A percentile compares a stretch with the other conserved stretches of the same genome.
phyloP scores from a whole-genome alignment of 1,139 yeast species.

The Geotrichum fermentans region DNA sequence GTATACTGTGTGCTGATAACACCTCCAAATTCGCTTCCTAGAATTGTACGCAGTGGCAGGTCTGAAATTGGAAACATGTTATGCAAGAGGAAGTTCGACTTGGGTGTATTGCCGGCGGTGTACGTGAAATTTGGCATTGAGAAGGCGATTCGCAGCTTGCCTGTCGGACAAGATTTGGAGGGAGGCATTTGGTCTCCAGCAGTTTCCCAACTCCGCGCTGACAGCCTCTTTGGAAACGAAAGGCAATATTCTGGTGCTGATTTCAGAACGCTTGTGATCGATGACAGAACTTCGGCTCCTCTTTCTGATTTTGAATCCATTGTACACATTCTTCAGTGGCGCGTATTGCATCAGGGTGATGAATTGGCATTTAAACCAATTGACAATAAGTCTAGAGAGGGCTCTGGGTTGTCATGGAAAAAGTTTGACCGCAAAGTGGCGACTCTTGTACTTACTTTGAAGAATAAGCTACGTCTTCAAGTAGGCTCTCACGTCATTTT shows the following conservation, averaged over 20 bases:
- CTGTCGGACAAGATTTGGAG: conserved; percentile 70
- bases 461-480: conserved; percentile 46
- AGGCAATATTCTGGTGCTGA: conserved; percentile 74
- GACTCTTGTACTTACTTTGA: conserved; percentile 58
- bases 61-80: conserved; percentile 91
- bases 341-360: conserved; percentile 71
- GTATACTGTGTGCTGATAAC: conserved; percentile 79
- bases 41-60: conserved; percentile 78
- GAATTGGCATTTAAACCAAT: conserved; percentile 74
- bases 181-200: conserved; percentile 89
- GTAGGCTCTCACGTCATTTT: conserved; percentile 72
- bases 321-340: conserved; percentile 69
- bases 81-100: conserved; percentile 74
- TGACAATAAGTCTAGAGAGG: conserved; percentile 40
- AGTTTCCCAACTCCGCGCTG: conserved; percentile 53
- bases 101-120: conserved; percentile 69
- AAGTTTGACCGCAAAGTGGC: conserved; percentile 74
- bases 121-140: conserved; percentile 76
- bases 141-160: conserved; percentile 61
- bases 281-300: conserved; percentile 69
- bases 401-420: conserved; percentile 72
- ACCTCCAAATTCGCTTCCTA: conserved; percentile 76
- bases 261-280: conserved; percentile 64
- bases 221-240: conserved; percentile 46
- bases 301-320: conserved; percentile 69